phyloP scores from a whole-genome alignment of 2,329 filamentous ascomycete genomes.

The Penicillium verrucosum region DNA sequence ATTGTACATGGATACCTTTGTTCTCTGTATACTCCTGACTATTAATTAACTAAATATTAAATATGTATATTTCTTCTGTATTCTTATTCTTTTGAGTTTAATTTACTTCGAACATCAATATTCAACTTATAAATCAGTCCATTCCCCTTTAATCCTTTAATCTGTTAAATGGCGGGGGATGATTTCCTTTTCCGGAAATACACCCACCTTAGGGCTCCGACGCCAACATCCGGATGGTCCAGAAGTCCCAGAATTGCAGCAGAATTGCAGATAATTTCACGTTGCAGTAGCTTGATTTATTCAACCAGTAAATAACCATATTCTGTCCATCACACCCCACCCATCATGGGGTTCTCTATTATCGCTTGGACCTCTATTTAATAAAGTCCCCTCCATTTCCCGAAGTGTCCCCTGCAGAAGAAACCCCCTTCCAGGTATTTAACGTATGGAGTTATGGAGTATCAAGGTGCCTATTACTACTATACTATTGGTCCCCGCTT shows the following conservation, averaged over 20 bases:
- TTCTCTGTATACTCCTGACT: background rate
- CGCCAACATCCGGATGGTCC: background rate
- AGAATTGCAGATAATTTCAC: background rate
- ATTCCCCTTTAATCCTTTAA: background rate
- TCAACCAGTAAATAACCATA: background rate
- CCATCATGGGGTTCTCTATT: conserved; percentile 1
- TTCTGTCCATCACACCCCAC: background rate
- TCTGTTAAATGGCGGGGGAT: background rate
- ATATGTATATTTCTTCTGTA: background rate
- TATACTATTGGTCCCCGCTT: background rate
- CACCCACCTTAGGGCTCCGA: conserved; percentile 9
- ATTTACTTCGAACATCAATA: background rate
- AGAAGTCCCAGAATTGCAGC: background rate
- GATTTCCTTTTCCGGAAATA: background rate
- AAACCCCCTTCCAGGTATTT: background rate
- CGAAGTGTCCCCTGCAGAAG: background rate
- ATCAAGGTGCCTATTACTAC: background rate
- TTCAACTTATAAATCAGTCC: background rate
- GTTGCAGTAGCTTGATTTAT: background rate
- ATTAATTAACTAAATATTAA: background rate
- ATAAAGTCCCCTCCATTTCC: background rate
- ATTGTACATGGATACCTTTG: background rate
- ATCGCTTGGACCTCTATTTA: background rate
- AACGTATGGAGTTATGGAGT: background rate
- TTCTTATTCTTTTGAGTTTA: background rate